Percentiles rank a stretch among this genome's conserved stretches.
Evolutionary conservation across 2,329 filamentous ascomycete genomes (phyloP).

Genomic region (Cryphonectria nitschkei): DNA sequence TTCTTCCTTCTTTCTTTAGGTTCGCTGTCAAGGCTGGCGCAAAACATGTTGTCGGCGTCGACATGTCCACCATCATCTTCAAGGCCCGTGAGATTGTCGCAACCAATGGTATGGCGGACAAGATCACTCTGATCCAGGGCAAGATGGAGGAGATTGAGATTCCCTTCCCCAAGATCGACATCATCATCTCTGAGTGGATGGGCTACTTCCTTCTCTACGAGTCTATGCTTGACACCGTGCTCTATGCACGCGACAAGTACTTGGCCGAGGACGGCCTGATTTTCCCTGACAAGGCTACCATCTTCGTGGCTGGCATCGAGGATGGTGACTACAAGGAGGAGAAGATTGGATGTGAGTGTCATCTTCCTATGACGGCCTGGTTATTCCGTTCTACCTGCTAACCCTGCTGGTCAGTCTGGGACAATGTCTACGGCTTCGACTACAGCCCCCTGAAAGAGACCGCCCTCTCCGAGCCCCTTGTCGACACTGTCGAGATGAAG

Average conservation of each 20-base stretch:
- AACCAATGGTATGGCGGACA: constrained; percentile 87
- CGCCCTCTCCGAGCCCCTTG: constrained; percentile 91
- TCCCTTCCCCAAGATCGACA: constrained; percentile 94
- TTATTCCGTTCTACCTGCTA: constrained; percentile 1
- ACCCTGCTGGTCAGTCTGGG: constrained; percentile 73
- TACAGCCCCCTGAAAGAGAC: constrained; percentile 93
- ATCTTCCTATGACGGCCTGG: neutral
- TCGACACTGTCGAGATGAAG: constrained; percentile 97
- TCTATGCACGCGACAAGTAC: constrained; percentile 94
- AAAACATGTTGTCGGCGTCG: constrained; percentile 97
- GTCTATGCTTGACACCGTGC: constrained; percentile 97
- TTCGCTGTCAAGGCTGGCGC: constrained; percentile 95
- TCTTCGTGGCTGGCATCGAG: constrained; percentile 95
- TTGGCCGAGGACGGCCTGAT: constrained; percentile 86
- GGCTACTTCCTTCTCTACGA: constrained; percentile 99
- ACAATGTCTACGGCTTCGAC: constrained; percentile 98
- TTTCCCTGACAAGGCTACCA: constrained; percentile 98
- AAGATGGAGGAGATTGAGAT: constrained; percentile 99
- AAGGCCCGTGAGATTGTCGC: constrained; percentile 96
- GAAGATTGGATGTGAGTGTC: constrained; percentile 96
- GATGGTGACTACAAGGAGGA: constrained; percentile 99
- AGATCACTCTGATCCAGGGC: constrained; percentile 96
- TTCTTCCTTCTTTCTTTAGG: constrained; percentile 54
- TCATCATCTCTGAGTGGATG: constrained; percentile 99
- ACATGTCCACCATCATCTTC: constrained; percentile 99